These are phyloP conservation scores for Pichia californica DNA, from an alignment of 805 yeast genomes.

Conservation along the genomic window DNA sequence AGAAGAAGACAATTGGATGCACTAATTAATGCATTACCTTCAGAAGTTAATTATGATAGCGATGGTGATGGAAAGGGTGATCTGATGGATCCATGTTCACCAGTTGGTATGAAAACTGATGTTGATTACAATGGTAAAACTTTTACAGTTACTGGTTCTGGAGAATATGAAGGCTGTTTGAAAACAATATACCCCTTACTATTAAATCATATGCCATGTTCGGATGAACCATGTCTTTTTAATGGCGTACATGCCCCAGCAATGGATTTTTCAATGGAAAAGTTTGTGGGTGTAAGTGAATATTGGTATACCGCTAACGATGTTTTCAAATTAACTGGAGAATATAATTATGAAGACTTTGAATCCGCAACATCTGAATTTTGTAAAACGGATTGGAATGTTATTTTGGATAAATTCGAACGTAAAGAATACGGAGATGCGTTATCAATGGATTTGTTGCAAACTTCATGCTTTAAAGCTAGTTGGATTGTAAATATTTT, in stretches of 20 bases:
- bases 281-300: constrained; percentile 90
- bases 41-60: constrained; percentile 36
- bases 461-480: constrained; percentile 87
- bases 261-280: constrained; percentile 70
- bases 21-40: constrained; percentile 44
- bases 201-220: constrained; percentile 73
- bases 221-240: constrained; percentile 83
- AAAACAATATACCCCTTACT: constrained; percentile 69
- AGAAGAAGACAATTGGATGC: constrained; percentile 60
- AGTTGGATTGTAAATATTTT: constrained; percentile 86
- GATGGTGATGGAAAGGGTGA: constrained; percentile 42
- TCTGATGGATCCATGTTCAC: constrained; percentile 75
- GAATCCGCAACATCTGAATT: constrained; percentile 59
- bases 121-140: constrained; percentile 41
- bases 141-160: constrained; percentile 63
- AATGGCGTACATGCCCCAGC: constrained; percentile 94
- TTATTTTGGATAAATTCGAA: constrained; percentile 40
- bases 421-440: constrained; percentile 52
- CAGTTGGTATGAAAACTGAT: constrained; percentile 47
- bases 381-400: constrained; percentile 72
- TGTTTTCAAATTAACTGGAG: constrained; percentile 82
- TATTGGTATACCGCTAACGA: constrained; percentile 98
- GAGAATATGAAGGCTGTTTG: constrained; percentile 71
- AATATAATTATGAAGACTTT: constrained; percentile 68
- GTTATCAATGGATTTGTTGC: constrained; percentile 49